Conservation (phyloP, 441 rosid genomes). For the Gossypium lobatum region DNA sequence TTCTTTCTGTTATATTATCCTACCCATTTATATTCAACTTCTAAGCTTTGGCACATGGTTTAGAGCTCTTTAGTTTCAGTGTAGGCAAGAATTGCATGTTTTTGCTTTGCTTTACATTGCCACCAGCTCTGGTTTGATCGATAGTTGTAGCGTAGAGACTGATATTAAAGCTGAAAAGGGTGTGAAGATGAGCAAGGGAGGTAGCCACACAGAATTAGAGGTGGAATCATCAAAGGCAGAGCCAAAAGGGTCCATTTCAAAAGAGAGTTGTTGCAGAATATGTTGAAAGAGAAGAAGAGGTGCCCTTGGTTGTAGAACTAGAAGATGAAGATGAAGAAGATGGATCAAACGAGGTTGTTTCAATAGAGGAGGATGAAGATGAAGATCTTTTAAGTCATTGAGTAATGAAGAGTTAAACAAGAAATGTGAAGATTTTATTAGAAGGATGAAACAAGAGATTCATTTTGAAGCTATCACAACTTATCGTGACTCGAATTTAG, state of each 20-base stretch:
- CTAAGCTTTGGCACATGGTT: constrained; percentile 13
- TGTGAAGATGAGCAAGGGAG: background rate
- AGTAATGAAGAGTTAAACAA: constrained; percentile 58
- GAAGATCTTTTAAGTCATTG: background rate
- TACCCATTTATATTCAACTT: constrained; percentile 25
- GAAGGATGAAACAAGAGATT: constrained; percentile 43
- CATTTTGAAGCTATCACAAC: constrained; percentile 13
- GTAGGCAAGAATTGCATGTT: constrained; percentile 63
- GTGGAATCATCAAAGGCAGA: background rate
- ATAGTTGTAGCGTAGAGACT: constrained; percentile 14
- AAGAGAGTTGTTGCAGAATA: constrained; percentile 6
- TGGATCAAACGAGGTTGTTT: too few species aligned
- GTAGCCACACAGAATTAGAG: too few species aligned
- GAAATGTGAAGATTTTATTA: constrained; percentile 70
- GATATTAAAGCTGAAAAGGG: background rate
- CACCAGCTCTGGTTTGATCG: constrained; percentile 39
- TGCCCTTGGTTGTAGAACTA: constrained; percentile 4
- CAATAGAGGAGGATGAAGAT: constrained; percentile 10
- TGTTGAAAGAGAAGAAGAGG: background rate
- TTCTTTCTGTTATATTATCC: constrained; percentile 34
- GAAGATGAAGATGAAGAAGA: constrained; percentile 6
- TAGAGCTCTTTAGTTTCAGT: constrained; percentile 19
- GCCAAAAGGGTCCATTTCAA: constrained; percentile 11
- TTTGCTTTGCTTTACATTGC: constrained; percentile 50
- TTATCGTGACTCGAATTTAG: too few species aligned